Conservation (phyloP, 768 basidiomycete genomes). For the button mushroom (Agaricus bisporus) region DNA sequence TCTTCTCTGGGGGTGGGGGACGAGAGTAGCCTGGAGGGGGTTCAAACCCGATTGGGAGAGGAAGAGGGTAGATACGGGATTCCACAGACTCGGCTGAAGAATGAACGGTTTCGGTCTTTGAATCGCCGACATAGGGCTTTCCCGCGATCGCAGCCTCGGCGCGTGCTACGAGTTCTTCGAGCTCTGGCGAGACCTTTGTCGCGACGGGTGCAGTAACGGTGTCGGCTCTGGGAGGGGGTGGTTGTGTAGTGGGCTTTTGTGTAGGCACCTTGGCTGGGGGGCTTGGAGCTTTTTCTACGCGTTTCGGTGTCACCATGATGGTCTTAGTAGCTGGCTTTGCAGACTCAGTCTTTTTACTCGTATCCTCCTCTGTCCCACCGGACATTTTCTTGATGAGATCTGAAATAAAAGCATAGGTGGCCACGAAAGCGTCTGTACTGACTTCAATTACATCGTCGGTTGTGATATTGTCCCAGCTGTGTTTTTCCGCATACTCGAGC, state of each 20-base stretch:
- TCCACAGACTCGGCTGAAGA: constrained; percentile 22
- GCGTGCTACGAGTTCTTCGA: constrained; percentile 60
- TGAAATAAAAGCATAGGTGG: constrained; percentile 45
- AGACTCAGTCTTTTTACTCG: constrained; percentile 30
- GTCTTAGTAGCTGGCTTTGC: constrained; percentile 34
- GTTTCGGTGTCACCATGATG: constrained; percentile 37
- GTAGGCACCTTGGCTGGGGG: constrained; percentile 38
- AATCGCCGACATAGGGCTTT: constrained; percentile 23
- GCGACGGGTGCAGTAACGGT: constrained; percentile 16
- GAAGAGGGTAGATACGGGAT: constrained; percentile 55
- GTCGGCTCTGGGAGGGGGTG: constrained; percentile 38
- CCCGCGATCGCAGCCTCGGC: constrained; percentile 67
- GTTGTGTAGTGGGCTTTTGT: constrained; percentile 8
- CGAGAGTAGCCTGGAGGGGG: constrained; percentile 84
- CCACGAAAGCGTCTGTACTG: constrained; percentile 40
- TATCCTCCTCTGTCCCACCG: constrained; percentile 21
- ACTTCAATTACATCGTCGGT: constrained; percentile 49
- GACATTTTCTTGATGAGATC: constrained; percentile 43
- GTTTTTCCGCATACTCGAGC: constrained; percentile 75
- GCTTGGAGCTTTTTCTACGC: constrained; percentile 33
- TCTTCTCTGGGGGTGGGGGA: constrained; percentile 44
- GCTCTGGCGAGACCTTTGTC: constrained; percentile 51
- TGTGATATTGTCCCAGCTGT: constrained; percentile 76
- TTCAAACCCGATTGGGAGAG: constrained; percentile 91
- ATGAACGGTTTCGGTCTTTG: constrained; percentile 13